A percentile compares a stretch with the other conserved stretches of the same genome.
These are phyloP conservation scores for Pythium aristosporum DNA, from an alignment of 352 stramenopile genomes.

Conservation along the genomic window DNA sequence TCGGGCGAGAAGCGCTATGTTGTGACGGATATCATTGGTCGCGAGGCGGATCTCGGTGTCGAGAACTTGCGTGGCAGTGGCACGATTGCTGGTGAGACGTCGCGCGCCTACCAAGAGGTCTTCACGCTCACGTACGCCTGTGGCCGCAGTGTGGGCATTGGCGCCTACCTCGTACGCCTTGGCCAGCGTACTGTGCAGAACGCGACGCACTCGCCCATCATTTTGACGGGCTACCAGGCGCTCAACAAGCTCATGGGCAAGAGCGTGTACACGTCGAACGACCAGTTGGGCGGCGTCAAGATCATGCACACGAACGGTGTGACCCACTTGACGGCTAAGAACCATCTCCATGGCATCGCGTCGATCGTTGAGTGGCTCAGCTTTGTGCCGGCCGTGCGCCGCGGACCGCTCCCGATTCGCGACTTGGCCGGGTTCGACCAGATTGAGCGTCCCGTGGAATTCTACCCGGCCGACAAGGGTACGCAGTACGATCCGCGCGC, in stretches of 20 bases:
- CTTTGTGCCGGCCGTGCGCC: conserved; percentile 95
- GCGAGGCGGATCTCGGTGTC: conserved; percentile 97
- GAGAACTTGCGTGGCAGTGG: conserved; percentile 99
- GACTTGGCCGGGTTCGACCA: conserved; percentile 82
- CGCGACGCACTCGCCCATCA: conserved; percentile 95
- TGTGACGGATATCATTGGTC: conserved; percentile 98
- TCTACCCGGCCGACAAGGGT: conserved; percentile 89
- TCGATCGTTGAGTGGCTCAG: conserved; percentile 98
- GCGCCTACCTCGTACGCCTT: conserved; percentile 99
- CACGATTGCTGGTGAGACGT: conserved; percentile 99
- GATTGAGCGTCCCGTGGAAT: conserved; percentile 90
- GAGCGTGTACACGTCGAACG: conserved; percentile 99
- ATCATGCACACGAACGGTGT: conserved; percentile 99
- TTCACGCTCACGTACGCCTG: conserved; percentile 99
- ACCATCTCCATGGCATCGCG: conserved; percentile 96
- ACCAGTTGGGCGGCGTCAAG: conserved; percentile 98
- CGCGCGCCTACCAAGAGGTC: conserved; percentile 97
- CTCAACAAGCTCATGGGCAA: conserved; percentile 99
- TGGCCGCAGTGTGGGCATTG: conserved; percentile 98
- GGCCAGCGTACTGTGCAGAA: conserved; percentile 99
- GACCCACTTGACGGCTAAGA: conserved; percentile 95
- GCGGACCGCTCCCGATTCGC: conserved; percentile 79
- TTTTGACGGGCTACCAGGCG: conserved; percentile 99
- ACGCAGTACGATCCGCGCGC: conserved; percentile 96
- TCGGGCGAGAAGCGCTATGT: conserved; percentile 89